These are phyloP conservation scores for Notholithocarpus densiflorus DNA, from an alignment of 306 rosid species.

Conservation along the genomic window DNA sequence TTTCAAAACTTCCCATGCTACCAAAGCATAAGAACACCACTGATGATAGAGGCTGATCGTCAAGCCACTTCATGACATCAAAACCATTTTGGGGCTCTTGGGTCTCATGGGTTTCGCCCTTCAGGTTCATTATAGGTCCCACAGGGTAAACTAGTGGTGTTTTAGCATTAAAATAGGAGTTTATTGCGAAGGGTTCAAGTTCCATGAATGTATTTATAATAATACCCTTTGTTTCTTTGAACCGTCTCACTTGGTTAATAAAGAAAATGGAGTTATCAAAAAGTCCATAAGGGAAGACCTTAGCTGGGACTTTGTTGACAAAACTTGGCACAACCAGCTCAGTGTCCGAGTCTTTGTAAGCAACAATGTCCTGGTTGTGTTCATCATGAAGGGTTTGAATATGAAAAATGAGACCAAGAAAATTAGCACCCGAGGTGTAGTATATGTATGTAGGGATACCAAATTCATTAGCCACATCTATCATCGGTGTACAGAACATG, in stretches of 20 bases:
- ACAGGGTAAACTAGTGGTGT: slow-evolving; percentile 23
- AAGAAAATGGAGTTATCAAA: too few species aligned
- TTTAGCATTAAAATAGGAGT: not conserved
- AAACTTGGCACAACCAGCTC: slow-evolving; percentile 41
- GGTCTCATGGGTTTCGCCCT: slow-evolving; percentile 24
- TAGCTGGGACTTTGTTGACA: slow-evolving; percentile 28
- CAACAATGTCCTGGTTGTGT: too few species aligned
- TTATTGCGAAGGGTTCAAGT: slow-evolving; percentile 33
- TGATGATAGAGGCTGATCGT: slow-evolving; percentile 1
- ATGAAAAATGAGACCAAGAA: slow-evolving; percentile 43
- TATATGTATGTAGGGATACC: slow-evolving; percentile 51
- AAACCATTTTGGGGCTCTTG: not conserved
- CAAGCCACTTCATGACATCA: slow-evolving; percentile 6
- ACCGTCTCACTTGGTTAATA: slow-evolving; percentile 1
- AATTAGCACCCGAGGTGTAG: slow-evolving; percentile 49
- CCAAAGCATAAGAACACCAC: slow-evolving; percentile 31
- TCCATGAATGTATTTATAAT: slow-evolving; percentile 43
- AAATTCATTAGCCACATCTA: slow-evolving; percentile 58
- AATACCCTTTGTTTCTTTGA: slow-evolving; percentile 40
- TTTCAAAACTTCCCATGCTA: slow-evolving; percentile 24
- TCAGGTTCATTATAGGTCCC: slow-evolving; percentile 34
- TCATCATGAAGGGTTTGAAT: slow-evolving; percentile 11
- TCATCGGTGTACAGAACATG: slow-evolving; percentile 44
- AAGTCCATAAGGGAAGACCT: too few species aligned
- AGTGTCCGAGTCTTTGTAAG: not conserved